Evolutionary conservation across 2,329 filamentous ascomycete genomes (phyloP).

Genomic region (Paracamarosporium sp.): DNA sequence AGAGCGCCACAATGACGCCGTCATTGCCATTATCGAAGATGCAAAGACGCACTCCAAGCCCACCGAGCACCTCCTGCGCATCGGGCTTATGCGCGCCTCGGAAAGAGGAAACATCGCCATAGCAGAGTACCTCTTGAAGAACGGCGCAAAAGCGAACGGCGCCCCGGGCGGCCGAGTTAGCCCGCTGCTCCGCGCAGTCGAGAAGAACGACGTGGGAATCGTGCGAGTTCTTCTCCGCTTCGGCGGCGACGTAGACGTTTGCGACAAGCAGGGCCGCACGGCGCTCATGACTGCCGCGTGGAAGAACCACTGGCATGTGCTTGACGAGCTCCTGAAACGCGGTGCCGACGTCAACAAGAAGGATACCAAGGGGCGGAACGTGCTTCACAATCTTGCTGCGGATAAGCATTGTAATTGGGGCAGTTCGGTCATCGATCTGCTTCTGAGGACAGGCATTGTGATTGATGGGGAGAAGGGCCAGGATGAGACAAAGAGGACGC

Average conservation of each 20-base stretch:
- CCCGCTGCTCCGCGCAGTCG: slow-evolving; percentile 41
- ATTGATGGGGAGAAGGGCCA: slow-evolving; percentile 49
- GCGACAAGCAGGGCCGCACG: slow-evolving; percentile 45
- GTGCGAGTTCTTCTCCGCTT: slow-evolving; percentile 40
- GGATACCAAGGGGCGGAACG: slow-evolving; percentile 41
- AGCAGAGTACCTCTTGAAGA: slow-evolving; percentile 40
- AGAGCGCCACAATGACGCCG: slow-evolving; percentile 35
- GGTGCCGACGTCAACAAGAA: slow-evolving; percentile 49
- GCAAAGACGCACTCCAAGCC: slow-evolving; percentile 38
- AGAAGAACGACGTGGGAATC: slow-evolving; percentile 37
- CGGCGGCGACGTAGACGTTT: slow-evolving; percentile 40
- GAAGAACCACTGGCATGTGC: slow-evolving; percentile 43
- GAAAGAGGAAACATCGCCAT: slow-evolving; percentile 39
- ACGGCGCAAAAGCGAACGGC: slow-evolving; percentile 43
- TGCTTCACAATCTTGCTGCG: slow-evolving; percentile 46
- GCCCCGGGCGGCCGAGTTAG: slow-evolving; percentile 36
- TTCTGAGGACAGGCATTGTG: slow-evolving; percentile 48
- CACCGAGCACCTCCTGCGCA: slow-evolving; percentile 43
- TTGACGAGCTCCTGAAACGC: slow-evolving; percentile 43
- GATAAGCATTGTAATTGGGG: slow-evolving; percentile 57
- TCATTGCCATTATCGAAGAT: slow-evolving; percentile 43
- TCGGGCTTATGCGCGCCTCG: slow-evolving; percentile 43
- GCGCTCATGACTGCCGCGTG: slow-evolving; percentile 47
- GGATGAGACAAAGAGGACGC: slow-evolving; percentile 58
- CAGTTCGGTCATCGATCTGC: slow-evolving; percentile 50